These are phyloP conservation scores for Yamadazyma akitaensis DNA, from an alignment of 805 yeast species.

Conservation along the genomic window DNA sequence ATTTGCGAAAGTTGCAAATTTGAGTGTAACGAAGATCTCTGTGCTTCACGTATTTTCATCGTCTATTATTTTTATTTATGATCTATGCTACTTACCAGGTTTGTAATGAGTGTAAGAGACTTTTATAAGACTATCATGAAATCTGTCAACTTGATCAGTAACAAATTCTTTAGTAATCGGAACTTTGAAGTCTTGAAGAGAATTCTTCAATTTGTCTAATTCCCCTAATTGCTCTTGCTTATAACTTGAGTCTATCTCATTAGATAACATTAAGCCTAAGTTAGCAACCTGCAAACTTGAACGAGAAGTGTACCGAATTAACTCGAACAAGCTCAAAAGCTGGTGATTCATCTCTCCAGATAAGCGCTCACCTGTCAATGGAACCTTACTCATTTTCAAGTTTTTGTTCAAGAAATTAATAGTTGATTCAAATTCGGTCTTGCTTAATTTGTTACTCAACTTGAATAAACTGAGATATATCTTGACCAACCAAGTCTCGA, in stretches of 20 bases:
- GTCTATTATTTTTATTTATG: background rate
- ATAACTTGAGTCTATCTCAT: background rate
- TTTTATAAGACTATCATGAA: conserved; percentile 12
- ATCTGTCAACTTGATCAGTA: conserved; percentile 10
- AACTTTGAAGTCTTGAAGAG: conserved; percentile 1
- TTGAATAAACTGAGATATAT: conserved; percentile 26
- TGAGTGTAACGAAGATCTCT: too few species aligned
- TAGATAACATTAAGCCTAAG: conserved; percentile 9
- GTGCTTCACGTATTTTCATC: too few species aligned
- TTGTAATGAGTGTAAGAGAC: conserved; percentile 8
- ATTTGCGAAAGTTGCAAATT: background rate
- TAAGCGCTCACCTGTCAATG: conserved; percentile 14
- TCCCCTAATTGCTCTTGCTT: conserved; percentile 11
- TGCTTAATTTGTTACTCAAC: conserved; percentile 13
- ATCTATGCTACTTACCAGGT: background rate
- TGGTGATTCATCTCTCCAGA: conserved; percentile 19
- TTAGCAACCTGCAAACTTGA: conserved; percentile 3
- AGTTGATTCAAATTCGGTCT: conserved; percentile 22
- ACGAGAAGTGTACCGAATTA: conserved; percentile 1
- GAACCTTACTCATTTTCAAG: conserved; percentile 27
- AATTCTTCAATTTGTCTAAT: conserved; percentile 10
- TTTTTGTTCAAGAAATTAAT: conserved; percentile 29
- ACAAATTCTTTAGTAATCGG: conserved; percentile 8
- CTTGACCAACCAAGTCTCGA: conserved; percentile 26
- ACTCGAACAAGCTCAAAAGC: conserved; percentile 15